Evolutionary conservation across 768 basidiomycete genomes (phyloP).

Genomic region (Trametes elegans): DNA sequence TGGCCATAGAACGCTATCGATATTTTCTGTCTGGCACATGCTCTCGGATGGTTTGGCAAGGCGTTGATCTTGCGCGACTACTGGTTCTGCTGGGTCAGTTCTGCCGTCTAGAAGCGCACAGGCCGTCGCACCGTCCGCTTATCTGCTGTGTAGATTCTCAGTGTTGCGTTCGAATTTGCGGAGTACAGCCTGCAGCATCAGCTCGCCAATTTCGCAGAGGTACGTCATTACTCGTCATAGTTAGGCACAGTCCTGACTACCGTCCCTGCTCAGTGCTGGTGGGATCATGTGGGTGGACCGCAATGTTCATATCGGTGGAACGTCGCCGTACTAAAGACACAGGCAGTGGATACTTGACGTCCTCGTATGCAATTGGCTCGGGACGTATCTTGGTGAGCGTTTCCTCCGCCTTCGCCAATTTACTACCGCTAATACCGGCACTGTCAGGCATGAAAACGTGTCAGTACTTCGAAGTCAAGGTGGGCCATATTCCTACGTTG

Average conservation of each 20-base stretch:
- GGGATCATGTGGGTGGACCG: constrained; percentile 80
- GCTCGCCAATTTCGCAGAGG: constrained; percentile 85
- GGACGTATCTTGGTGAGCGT: constrained; percentile 69
- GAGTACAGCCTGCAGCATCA: constrained; percentile 89
- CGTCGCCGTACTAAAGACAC: constrained; percentile 8
- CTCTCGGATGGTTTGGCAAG: constrained; percentile 89
- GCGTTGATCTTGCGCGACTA: constrained; percentile 88
- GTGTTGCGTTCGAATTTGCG: constrained; percentile 84
- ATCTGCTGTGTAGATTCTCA: constrained; percentile 58
- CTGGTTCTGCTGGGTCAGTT: constrained; percentile 88
- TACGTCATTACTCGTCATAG: constrained; percentile 34
- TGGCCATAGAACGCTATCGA: constrained; percentile 67
- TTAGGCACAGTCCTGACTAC: constrained; percentile 12
- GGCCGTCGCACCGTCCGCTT: not conserved
- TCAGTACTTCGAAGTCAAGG: constrained; percentile 86
- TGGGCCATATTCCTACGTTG: constrained; percentile 29
- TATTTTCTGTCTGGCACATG: constrained; percentile 83
- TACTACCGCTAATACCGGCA: constrained; percentile 16
- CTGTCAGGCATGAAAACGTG: constrained; percentile 79
- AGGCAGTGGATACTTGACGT: constrained; percentile 84
- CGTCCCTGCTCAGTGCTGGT: constrained; percentile 66
- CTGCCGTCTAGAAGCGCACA: not conserved
- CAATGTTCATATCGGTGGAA: constrained; percentile 4
- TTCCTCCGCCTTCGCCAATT: not conserved
- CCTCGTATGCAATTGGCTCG: constrained; percentile 84